Conservation (phyloP, 192 early-diverging fungal genomes). For the Rhizophagus clarus region DNA sequence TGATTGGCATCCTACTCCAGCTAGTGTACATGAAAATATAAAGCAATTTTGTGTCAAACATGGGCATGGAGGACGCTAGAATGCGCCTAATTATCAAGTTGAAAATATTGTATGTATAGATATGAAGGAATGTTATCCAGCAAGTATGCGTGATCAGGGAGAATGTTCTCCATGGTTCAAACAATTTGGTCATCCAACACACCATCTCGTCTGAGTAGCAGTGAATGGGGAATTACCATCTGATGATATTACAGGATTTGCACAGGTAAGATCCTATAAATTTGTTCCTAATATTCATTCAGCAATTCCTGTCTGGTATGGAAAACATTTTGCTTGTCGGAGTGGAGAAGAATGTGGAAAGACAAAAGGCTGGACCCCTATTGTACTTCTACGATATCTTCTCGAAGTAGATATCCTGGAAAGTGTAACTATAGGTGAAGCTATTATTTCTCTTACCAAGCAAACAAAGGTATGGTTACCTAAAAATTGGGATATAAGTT, state of each 20-base stretch:
- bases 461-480: slow-evolving; percentile 22
- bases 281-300: background rate
- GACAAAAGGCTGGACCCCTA: background rate
- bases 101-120: slow-evolving; percentile 17
- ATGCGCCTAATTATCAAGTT: slow-evolving; percentile 13
- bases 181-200: slow-evolving; percentile 15
- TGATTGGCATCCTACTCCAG: slow-evolving; percentile 3
- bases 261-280: background rate
- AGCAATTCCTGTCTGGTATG: slow-evolving; percentile 16
- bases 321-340: slow-evolving; percentile 10
- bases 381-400: slow-evolving; percentile 21
- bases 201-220: slow-evolving; percentile 11
- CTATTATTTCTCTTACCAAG: slow-evolving; percentile 24
- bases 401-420: background rate
- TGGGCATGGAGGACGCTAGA: background rate
- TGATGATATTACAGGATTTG: slow-evolving; percentile 11
- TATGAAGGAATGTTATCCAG: slow-evolving; percentile 16
- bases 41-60: slow-evolving; percentile 22
- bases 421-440: slow-evolving; percentile 25
- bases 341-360: slow-evolving; percentile 1
- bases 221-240: slow-evolving; percentile 11
- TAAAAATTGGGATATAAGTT: slow-evolving; percentile 24
- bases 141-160: slow-evolving; percentile 16
- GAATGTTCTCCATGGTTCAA: slow-evolving; percentile 17
- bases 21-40: slow-evolving; percentile 13